Base-by-base conservation (phyloP, 768 basidiomycete genomes). In the Phaeotremella skinneri region DNA sequence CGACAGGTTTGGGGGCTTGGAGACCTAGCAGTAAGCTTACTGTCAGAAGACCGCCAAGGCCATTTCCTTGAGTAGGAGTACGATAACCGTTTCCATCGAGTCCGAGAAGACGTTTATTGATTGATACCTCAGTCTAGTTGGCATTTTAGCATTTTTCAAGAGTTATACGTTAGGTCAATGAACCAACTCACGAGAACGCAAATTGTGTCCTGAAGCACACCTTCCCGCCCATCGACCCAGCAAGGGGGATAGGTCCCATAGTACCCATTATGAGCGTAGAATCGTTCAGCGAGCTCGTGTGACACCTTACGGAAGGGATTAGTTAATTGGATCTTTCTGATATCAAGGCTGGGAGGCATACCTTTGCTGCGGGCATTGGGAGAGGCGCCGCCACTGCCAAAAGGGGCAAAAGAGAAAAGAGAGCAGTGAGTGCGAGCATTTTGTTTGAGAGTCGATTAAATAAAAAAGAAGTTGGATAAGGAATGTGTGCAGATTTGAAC, bases 291-390 rank as follows among this genome's bases (percentile, higher is more conserved):
- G 29, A 63, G 57, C 23, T 57, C 52, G 39, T 59, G 42, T 16
- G 59, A 58, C 39, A 53, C 51, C 55, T 60, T 9, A 6, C 54
- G n/a, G 31, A 14, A 55, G 13, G n/a, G 31, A 2, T 51, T 2
- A 26, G 26, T 14, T n/a, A n/a, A 31, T 31, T 23, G 14, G 50
- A 52, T 27, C 21, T 29, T 16, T 6, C 23, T 14, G 23, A 6
- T 45, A 25, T 16, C 14, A 31, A 55, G 9, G 34, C 30, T 16
- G 37, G 49, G 17, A 39, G 42, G 48, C 48, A 21, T 23, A 61
- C 64, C 54, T 63, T 63, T 26, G 58, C 42, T 27, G 62, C 66
- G 9, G 61, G 60, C 67, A 58, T 58, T 16, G 61, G 67, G 20
- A 62, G 52, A 17, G 64, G 62, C 27, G 60, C 59, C 3, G 62